These are phyloP conservation scores for Exserohilum rostratum DNA, from an alignment of 2,329 filamentous ascomycete genomes.

Conservation along the genomic window DNA sequence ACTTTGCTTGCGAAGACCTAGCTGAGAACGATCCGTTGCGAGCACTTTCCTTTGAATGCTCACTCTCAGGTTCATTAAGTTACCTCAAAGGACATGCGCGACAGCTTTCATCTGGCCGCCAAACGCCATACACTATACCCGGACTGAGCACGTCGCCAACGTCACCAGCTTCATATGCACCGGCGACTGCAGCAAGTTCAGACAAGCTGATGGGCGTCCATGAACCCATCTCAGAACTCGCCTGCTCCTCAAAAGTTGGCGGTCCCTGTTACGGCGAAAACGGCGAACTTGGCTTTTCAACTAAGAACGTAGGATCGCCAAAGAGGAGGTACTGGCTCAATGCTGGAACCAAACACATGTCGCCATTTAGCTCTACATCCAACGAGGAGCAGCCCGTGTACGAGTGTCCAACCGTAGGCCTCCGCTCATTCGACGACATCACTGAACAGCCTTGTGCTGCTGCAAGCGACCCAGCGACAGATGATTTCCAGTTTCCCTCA, in stretches of 20 bases:
- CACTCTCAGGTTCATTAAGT: constrained; percentile 31
- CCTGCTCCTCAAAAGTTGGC: constrained; percentile 16
- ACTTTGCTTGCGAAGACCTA: constrained; percentile 27
- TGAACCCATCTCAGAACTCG: constrained; percentile 29
- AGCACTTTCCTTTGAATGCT: constrained; percentile 32
- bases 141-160: constrained; percentile 25
- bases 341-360: constrained; percentile 4
- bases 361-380: constrained; percentile 2
- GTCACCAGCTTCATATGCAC: constrained; percentile 19
- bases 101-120: constrained; percentile 18
- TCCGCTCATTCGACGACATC: constrained; percentile 11
- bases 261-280: constrained; percentile 32
- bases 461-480: not conserved
- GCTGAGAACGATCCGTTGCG: constrained; percentile 18
- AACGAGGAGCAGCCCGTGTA: not conserved
- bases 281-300: constrained; percentile 27
- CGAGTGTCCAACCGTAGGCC: constrained; percentile 10
- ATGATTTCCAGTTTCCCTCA: constrained; percentile 31
- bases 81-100: constrained; percentile 20
- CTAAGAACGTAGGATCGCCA: constrained; percentile 4
- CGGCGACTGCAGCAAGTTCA: constrained; percentile 10
- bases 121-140: constrained; percentile 23
- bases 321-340: constrained; percentile 20
- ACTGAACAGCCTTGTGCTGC: constrained; percentile 8
- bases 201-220: constrained; percentile 15